phyloP scores from a whole-genome alignment of 768 basidiomycete species.

The Kondoa malvinella region DNA sequence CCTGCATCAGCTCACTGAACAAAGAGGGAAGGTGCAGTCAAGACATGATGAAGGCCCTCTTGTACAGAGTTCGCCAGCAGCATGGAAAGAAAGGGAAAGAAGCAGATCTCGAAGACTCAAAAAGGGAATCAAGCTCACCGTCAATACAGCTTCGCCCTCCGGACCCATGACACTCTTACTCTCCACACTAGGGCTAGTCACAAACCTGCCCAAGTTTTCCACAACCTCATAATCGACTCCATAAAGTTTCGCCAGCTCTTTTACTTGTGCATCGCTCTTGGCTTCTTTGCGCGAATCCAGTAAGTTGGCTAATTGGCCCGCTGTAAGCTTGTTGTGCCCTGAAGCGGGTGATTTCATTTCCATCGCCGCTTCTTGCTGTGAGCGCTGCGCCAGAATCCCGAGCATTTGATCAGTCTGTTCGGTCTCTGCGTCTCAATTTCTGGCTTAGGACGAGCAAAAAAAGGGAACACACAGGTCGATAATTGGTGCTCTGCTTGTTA shows the following conservation, averaged over 20 bases:
- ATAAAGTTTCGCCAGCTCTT: not conserved
- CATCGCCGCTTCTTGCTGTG: not conserved
- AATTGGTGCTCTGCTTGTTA: not conserved
- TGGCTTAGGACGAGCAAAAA: not conserved
- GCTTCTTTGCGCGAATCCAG: slow-evolving; percentile 6
- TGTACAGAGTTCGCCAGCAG: not conserved
- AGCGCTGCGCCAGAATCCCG: not conserved
- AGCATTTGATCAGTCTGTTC: slow-evolving; percentile 5
- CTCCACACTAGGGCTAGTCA: slow-evolving; percentile 1
- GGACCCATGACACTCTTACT: not conserved
- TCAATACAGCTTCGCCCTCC: not conserved
- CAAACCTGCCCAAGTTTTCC: not conserved
- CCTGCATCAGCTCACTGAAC: not conserved
- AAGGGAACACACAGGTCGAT: not conserved
- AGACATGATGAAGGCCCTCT: not conserved
- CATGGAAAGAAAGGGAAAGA: not conserved
- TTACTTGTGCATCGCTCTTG: not conserved
- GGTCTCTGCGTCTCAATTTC: not conserved
- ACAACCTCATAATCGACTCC: not conserved
- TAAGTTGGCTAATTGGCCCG: not conserved
- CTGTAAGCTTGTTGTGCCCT: not conserved
- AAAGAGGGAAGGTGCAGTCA: not conserved
- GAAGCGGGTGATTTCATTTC: not conserved
- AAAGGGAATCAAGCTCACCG: not conserved
- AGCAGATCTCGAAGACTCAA: not conserved